Base-by-base conservation (phyloP, 2,329 filamentous ascomycete genomes). In the Teratosphaeria zuluensis region DNA sequence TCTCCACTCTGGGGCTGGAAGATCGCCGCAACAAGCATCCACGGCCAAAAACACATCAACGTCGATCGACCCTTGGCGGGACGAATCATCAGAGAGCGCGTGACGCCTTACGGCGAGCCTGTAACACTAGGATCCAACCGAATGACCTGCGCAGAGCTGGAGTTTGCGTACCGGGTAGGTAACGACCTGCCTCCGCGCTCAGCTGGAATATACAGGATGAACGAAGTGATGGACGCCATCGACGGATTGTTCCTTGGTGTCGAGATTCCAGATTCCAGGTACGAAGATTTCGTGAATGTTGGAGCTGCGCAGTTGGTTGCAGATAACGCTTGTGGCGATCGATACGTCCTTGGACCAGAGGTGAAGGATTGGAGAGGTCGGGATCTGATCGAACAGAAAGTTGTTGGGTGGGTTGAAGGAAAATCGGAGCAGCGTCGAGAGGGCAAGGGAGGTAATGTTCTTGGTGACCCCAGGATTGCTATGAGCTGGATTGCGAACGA, bases 21-120 rank as follows among this genome's bases (percentile, higher is more conserved):
- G 42, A 56, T 52, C 24, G 55, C 55, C 14, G 55, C 55, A 14
- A 52, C 55, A 9, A 51, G 42, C 19, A 35, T 48, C 9, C 42
- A 46, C 6, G 55, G 55, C 46, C 55, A 56, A 7, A 33, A 56
- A 16, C 42, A 56, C 54, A 56, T 52, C 48, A 56, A 56, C 16
- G 12, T 53, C 6, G n/a, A 24, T 35, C 42, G 28, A 16, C 42
- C 55, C 9, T 33, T 52, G 3, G 55, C 55, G 12, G 55, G 55
- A 46, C 55, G 42, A 16, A 51, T 56, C 24, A 31, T 52, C 42
- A 16, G 35, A 14, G 55, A 56, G 28, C 55, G 55, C 21, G 55
- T 56, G 30, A 56, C 55, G 21, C 24, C 35, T 12, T 30, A 21
- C 9, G 42, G 42, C 24, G 31, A 33, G 19, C 38, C 55, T 21